phyloP scores from a whole-genome alignment of 768 basidiomycete species.

The Tylopilus sp. region DNA sequence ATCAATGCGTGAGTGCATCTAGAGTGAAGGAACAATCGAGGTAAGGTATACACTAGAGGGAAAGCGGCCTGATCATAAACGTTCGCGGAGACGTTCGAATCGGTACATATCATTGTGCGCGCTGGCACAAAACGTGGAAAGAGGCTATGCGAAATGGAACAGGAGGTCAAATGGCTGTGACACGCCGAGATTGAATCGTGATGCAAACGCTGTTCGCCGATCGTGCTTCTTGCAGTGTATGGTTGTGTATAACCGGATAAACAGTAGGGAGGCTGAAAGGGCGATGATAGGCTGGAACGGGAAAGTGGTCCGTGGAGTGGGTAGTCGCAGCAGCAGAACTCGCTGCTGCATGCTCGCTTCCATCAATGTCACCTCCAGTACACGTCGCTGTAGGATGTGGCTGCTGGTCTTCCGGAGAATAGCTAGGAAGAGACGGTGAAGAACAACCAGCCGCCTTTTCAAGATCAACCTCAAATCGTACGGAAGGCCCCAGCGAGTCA shows the following conservation, averaged over 20 bases:
- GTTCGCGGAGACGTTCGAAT: too few species aligned
- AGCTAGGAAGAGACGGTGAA: constrained; percentile 12
- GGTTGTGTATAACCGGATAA: neutral
- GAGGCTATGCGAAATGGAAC: neutral
- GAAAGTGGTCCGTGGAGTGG: neutral
- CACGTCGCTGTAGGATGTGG: constrained; percentile 3
- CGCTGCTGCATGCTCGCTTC: neutral
- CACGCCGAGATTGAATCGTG: constrained; percentile 13
- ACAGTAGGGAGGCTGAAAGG: constrained; percentile 15
- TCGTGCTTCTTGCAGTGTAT: neutral
- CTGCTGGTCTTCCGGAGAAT: constrained; percentile 5
- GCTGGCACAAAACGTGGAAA: constrained; percentile 8
- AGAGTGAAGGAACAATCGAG: constrained; percentile 1
- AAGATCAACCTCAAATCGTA: constrained; percentile 9
- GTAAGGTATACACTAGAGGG: neutral
- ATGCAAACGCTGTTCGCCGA: constrained; percentile 9
- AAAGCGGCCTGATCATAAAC: constrained; percentile 5
- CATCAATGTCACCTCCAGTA: neutral
- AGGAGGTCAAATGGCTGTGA: constrained; percentile 3
- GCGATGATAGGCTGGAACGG: constrained; percentile 12
- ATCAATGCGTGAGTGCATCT: neutral
- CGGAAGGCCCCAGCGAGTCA: neutral
- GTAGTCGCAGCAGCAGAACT: neutral
- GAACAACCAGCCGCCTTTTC: constrained; percentile 13
- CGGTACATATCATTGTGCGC: constrained; percentile 8